Evolutionary conservation across 1,284 basidiomycete genomes (phyloP), one percentile per base, ranked within the genome.

Genomic region (Rhodotorula mucilaginosa): DNA sequence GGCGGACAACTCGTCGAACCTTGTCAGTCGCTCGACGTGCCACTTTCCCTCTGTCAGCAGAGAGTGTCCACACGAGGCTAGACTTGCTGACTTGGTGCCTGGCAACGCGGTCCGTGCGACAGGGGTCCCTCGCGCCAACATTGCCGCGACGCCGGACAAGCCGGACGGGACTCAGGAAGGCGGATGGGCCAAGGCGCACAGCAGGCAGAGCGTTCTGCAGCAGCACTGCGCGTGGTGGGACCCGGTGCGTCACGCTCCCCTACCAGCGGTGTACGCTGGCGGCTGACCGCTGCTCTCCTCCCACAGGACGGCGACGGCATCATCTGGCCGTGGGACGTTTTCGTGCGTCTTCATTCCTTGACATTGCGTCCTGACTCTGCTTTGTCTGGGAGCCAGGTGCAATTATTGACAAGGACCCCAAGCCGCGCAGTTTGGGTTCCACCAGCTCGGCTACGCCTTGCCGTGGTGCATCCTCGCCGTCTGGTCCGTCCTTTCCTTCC

Each of bases 151-250:
- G 29, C 49, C 64, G 12, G 72, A 76, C 26, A 51, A 49, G 46
- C 74, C 74, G 3, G 16, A 69, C 15, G 74, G 74, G 3, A 76
- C 66, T 31, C 71, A 68, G n/a, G 70, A 70, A 18, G 66, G 66
- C 58, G 67, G 60, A 16, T 78, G 73, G 69, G 76, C 74, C 31
- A 61, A 75, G 58, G 61, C 67, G 52, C 76, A 78, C 64, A 64
- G 71, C 39, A 39, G 72, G 52, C 62, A 74, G 44, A 72, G 65
- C 18, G 74, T 75, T 15, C 52, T 78, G 5, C 71, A 77, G 68
- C 77, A 78, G 70, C 77, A 78, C 62, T 72, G 69, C 44, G 64
- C 70, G 12, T 80, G 79, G 72, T 81, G 80, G 54, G 79, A 80
- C 64, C 78, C 74, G 58, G 62, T 64, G 39, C 34, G 49, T 21